These are phyloP conservation scores for Syzygium syzygioides DNA, from an alignment of 441 rosid genomes.

Conservation along the genomic window DNA sequence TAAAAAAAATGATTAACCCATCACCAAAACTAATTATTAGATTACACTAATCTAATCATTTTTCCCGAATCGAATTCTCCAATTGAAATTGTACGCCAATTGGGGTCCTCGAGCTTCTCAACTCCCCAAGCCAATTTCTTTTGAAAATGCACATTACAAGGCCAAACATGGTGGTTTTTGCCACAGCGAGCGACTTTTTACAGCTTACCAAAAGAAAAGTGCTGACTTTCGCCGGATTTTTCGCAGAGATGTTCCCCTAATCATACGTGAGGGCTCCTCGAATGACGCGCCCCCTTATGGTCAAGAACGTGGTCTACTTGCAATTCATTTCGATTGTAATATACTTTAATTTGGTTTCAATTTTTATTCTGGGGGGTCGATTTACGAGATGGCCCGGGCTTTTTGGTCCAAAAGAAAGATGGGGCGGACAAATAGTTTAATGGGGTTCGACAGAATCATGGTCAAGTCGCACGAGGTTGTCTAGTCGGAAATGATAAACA, in stretches of 20 bases:
- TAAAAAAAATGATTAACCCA: background rate
- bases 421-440: background rate
- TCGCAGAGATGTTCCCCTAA: constrained; percentile 19
- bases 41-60: constrained; percentile 11
- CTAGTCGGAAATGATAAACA: background rate
- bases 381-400: background rate
- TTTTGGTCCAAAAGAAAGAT: background rate
- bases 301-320: constrained; percentile 33
- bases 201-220: background rate
- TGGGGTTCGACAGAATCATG: background rate
- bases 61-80: constrained; percentile 1
- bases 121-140: background rate
- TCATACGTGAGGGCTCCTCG: constrained; percentile 5
- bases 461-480: background rate
- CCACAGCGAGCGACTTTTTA: background rate
- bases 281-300: background rate
- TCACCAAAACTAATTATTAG: background rate
- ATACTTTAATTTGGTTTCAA: background rate
- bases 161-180: constrained; percentile 4
- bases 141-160: background rate
- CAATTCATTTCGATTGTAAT: background rate
- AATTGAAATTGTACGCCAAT: constrained; percentile 16
- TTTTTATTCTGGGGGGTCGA: background rate
- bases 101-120: constrained; percentile 3
- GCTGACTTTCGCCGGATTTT: constrained; percentile 7